Base-by-base conservation (phyloP, 345 rosid genomes). In the Limnanthes douglasii region DNA sequence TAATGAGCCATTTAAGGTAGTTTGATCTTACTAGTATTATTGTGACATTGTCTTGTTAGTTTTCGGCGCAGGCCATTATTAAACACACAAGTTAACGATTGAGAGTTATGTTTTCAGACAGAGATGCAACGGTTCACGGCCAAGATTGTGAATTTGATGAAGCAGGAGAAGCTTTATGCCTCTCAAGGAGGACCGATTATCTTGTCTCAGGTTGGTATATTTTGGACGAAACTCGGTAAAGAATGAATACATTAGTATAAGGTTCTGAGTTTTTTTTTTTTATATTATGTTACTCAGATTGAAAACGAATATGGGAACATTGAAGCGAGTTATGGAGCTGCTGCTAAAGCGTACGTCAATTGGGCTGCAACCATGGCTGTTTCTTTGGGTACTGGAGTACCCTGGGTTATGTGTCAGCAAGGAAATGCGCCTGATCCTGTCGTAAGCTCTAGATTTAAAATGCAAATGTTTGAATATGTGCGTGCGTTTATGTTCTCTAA, bases 321-420 rank as follows among this genome's bases (percentile, higher is more conserved):
- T 54, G 81, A 54, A 37, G 47, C 73, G 1, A 31, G 68, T 1
- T 88, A 60, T 59, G 97, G 97, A 12, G 24, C 86, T 8, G 86
- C 78, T 17, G 97, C 52, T 12, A 76, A 78, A 46, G 48, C 71
- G 20, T 83, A 88, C 39, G 61, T 83, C 41, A 75, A 83, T 0
- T 88, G 95, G 97, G 73, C 95, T 45, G 97, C 97, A 43, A 45
- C 62, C 21, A 88, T 88, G 97, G 97, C 97, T 49, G 40, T 62
- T 34, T 79, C 95, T 36, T 39, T 73, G 36, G 63, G 72, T 46
- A 88, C 93, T n/a, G 95, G 93, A 5, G 95, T 88, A 21, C 97
- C 97, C 12, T 88, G 97, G 97, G 90, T 83, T 48, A 83, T 83
- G 97, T 88, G 97, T 57, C 93, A 88, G 50, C 97, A 83, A 70